phyloP scores from a whole-genome alignment of 23 red algal genomes.

The Gracilaria gracilis region DNA sequence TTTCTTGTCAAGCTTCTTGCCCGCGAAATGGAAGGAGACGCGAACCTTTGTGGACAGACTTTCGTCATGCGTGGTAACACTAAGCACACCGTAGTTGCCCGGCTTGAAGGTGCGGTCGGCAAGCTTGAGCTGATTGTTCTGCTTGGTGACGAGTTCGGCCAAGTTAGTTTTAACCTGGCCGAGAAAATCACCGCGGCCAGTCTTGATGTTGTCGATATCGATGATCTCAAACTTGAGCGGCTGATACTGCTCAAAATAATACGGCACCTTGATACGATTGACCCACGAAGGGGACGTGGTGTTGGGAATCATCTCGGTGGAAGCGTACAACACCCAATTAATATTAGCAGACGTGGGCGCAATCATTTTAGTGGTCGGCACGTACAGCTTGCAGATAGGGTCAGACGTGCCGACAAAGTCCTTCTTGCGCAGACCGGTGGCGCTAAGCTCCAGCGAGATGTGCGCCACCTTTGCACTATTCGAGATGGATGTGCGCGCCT shows the following conservation, averaged over 20 bases:
- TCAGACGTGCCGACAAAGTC: constrained; percentile 61
- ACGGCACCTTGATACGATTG: constrained; percentile 47
- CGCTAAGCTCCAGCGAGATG: constrained; percentile 61
- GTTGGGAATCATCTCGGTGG: constrained; percentile 62
- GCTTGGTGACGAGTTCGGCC: constrained; percentile 52
- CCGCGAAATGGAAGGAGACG: constrained; percentile 34
- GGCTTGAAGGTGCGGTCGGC: neutral
- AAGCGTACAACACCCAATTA: constrained; percentile 40
- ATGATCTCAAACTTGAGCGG: constrained; percentile 41
- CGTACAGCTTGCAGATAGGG: constrained; percentile 39
- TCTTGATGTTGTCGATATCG: constrained; percentile 61
- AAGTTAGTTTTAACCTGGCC: constrained; percentile 29
- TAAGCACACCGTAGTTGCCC: constrained; percentile 50
- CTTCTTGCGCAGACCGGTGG: constrained; percentile 57
- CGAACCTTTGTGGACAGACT: constrained; percentile 26
- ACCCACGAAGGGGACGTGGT: constrained; percentile 36
- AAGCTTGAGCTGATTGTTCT: constrained; percentile 32
- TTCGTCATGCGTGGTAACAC: constrained; percentile 53
- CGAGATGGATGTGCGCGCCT: neutral
- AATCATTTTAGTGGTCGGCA: neutral
- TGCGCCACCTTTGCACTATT: constrained; percentile 6
- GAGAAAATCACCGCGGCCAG: constrained; percentile 34
- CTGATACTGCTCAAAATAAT: constrained; percentile 69
- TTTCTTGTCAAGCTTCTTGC: constrained; percentile 62
- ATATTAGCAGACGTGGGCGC: neutral